Conservation (phyloP, 2,329 filamentous ascomycete genomes). For the Monilinia fructigena region DNA sequence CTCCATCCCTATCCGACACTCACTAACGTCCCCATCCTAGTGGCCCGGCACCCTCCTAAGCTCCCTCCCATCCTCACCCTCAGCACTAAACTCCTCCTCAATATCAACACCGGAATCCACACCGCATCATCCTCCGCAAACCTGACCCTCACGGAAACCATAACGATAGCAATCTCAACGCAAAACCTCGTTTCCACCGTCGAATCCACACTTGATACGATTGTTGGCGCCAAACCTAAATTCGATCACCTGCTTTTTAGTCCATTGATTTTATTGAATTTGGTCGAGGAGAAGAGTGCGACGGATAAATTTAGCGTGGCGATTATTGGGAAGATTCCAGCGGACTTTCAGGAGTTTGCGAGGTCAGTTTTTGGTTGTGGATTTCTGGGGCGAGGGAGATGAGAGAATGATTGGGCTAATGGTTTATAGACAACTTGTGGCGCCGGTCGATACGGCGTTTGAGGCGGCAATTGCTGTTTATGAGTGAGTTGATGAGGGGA, state of each 20-base stretch:
- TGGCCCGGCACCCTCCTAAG: constrained; percentile 8
- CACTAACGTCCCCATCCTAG: background rate
- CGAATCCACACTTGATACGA: constrained; percentile 45
- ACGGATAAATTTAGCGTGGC: constrained; percentile 37
- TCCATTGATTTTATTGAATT: constrained; percentile 46
- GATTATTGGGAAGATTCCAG: constrained; percentile 29
- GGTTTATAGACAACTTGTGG: constrained; percentile 36
- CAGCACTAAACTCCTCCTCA: constrained; percentile 44
- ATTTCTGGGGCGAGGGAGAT: background rate
- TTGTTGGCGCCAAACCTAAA: constrained; percentile 42
- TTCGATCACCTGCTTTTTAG: constrained; percentile 46
- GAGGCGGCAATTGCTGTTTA: constrained; percentile 46
- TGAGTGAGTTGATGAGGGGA: background rate
- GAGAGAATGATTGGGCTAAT: background rate
- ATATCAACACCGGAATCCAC: constrained; percentile 44
- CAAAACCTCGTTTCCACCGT: constrained; percentile 50
- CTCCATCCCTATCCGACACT: too few relatives aligned
- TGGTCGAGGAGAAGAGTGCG: constrained; percentile 45
- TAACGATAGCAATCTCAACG: constrained; percentile 44
- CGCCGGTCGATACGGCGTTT: constrained; percentile 54
- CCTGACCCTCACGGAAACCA: constrained; percentile 44
- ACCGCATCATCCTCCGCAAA: constrained; percentile 43
- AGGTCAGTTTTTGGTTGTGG: constrained; percentile 14
- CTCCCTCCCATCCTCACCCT: constrained; percentile 14
- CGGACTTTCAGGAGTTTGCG: constrained; percentile 22